Conservation (phyloP, 2,329 filamentous ascomycete genomes). For the Lizonia empirigonia region DNA sequence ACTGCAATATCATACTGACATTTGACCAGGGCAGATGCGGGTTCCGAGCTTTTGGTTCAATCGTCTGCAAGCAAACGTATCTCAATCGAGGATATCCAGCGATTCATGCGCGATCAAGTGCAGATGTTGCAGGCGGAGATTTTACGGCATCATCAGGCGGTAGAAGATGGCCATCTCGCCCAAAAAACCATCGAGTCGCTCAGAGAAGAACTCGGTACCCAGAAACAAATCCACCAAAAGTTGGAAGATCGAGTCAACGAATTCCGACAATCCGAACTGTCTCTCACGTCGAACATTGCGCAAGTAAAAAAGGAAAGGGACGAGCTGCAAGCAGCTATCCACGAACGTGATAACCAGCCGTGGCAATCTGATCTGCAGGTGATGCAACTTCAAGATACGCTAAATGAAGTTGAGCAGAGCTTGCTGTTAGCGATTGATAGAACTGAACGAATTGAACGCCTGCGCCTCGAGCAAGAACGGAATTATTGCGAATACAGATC, state of each 20-base stretch:
- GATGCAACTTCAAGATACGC: slow-evolving; percentile 16
- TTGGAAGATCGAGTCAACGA: slow-evolving; percentile 18
- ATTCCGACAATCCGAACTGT: slow-evolving; percentile 17
- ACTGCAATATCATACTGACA: not conserved
- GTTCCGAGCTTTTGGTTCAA: slow-evolving; percentile 14
- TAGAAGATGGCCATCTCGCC: slow-evolving; percentile 20
- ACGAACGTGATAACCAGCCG: not conserved
- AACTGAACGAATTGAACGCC: slow-evolving; percentile 9
- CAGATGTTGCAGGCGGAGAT: slow-evolving; percentile 24
- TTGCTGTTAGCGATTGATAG: slow-evolving; percentile 9
- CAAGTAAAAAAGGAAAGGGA: slow-evolving; percentile 25
- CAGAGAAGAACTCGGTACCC: slow-evolving; percentile 20
- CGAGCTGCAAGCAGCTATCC: slow-evolving; percentile 10
- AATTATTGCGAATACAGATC: slow-evolving; percentile 5
- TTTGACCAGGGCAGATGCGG: slow-evolving; percentile 3
- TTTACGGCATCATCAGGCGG: slow-evolving; percentile 26
- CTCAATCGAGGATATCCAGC: slow-evolving; percentile 14
- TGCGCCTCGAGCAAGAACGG: slow-evolving; percentile 10
- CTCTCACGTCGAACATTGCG: slow-evolving; percentile 13
- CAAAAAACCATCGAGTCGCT: slow-evolving; percentile 24
- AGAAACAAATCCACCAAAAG: slow-evolving; percentile 19
- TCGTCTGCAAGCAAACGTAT: slow-evolving; percentile 2
- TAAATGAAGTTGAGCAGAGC: slow-evolving; percentile 20
- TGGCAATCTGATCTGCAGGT: slow-evolving; percentile 15
- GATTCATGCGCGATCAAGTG: slow-evolving; percentile 24